phyloP scores from a whole-genome alignment of 2,329 filamentous ascomycete species.

The Venturia nashicola region DNA sequence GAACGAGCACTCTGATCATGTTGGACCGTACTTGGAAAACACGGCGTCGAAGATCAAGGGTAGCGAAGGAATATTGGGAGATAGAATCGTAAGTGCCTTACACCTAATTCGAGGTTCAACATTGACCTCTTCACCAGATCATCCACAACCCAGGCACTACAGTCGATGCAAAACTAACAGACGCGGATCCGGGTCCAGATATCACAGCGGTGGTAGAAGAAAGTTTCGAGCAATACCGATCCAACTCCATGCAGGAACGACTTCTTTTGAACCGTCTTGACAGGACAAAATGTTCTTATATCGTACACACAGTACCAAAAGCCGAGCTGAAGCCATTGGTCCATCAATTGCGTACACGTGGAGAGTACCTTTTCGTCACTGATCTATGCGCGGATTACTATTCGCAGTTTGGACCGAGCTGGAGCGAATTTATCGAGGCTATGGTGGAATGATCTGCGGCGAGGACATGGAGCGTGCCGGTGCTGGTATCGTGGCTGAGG shows the following conservation, averaged over 20 bases:
- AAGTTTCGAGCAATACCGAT: neutral
- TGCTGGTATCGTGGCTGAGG: neutral
- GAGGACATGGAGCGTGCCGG: neutral
- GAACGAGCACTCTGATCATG: neutral
- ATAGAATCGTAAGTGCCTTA: neutral
- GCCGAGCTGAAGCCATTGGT: neutral
- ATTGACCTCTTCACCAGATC: neutral
- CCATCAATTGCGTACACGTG: neutral
- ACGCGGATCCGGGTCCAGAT: neutral
- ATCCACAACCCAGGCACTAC: slow-evolving; percentile 5
- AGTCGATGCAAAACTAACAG: neutral
- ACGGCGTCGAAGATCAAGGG: neutral
- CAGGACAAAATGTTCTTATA: neutral
- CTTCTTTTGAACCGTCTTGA: neutral
- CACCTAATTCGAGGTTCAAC: neutral
- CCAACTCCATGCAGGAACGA: neutral
- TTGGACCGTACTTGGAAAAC: neutral
- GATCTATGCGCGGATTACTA: slow-evolving; percentile 6
- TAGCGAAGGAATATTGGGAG: neutral
- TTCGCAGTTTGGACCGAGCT: slow-evolving; percentile 1
- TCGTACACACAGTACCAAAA: neutral
- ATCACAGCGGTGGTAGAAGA: slow-evolving; percentile 3
- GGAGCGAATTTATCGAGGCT: slow-evolving; percentile 1
- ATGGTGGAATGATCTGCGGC: slow-evolving; percentile 1
- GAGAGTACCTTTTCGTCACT: slow-evolving; percentile 5